A percentile compares a stretch with the other conserved stretches of the same genome.
These are phyloP conservation scores for Boletus rufocinnamomeus DNA, from an alignment of 768 basidiomycete genomes.

Conservation along the genomic window DNA sequence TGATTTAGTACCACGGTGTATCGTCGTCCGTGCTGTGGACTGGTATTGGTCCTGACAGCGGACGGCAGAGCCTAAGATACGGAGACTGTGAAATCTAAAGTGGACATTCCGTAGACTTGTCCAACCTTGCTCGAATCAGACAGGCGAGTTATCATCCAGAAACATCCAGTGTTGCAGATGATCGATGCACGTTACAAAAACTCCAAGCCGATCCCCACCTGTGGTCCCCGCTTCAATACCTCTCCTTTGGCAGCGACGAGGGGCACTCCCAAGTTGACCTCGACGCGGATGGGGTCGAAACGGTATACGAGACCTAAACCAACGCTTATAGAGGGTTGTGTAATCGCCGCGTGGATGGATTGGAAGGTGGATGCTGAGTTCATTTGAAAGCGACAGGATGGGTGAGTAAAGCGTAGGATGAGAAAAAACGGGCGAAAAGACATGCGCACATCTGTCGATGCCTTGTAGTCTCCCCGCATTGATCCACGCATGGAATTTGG, in stretches of 20 bases:
- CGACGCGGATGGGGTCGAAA: constrained; percentile 81
- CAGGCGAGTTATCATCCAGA: neutral
- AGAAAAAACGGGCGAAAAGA: neutral
- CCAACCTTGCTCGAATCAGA: neutral
- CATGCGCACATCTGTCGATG: constrained; percentile 54
- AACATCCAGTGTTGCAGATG: constrained; percentile 13
- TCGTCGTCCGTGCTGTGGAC: neutral
- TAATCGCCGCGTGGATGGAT: constrained; percentile 21
- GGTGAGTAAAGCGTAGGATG: neutral
- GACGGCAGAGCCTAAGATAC: neutral
- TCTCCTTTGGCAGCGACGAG: constrained; percentile 70
- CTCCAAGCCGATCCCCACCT: constrained; percentile 80
- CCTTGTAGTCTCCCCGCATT: constrained; percentile 78
- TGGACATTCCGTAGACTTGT: neutral
- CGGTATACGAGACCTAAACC: constrained; percentile 84
- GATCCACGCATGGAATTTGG: constrained; percentile 77
- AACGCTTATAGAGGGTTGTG: constrained; percentile 64
- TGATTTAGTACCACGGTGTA: neutral
- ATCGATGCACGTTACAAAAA: constrained; percentile 51
- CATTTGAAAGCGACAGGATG: neutral
- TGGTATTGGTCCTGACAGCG: too few relatives aligned
- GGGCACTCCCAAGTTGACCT: constrained; percentile 87
- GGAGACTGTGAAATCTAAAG: neutral
- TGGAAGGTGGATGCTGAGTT: constrained; percentile 10
- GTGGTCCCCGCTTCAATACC: constrained; percentile 66